phyloP scores from a whole-genome alignment of 1,139 yeast genomes.

The Lodderomyces orthopsilosis region DNA sequence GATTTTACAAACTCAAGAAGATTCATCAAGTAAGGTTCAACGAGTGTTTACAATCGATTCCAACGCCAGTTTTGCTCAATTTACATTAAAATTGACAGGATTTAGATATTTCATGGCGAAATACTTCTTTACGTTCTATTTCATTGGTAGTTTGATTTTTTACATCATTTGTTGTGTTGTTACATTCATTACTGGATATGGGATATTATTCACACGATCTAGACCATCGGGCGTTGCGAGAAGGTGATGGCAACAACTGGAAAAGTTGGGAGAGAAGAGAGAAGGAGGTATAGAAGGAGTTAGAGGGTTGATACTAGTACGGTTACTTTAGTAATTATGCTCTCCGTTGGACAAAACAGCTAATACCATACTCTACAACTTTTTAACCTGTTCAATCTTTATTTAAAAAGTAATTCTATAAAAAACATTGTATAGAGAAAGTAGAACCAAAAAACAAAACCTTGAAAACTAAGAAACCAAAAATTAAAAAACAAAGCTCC shows the following conservation, averaged over 20 bases:
- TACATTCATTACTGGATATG: conserved; percentile 26
- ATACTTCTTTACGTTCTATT: conserved; percentile 45
- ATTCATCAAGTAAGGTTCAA: background rate
- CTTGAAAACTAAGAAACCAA: background rate
- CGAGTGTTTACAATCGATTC: conserved; percentile 12
- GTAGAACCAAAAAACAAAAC: background rate
- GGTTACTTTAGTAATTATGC: no score
- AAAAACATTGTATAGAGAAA: background rate
- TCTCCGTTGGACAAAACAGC: no score
- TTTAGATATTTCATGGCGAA: conserved; percentile 54
- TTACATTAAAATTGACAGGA: conserved; percentile 49
- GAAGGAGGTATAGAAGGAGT: background rate
- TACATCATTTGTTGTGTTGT: conserved; percentile 42
- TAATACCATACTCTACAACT: background rate
- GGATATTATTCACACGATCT: conserved; percentile 4
- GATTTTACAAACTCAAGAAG: background rate
- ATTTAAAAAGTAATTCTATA: background rate
- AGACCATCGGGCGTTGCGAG: background rate
- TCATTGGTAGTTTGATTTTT: conserved; percentile 48
- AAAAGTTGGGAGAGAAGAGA: background rate
- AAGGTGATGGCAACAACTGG: background rate
- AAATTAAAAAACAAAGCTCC: no score
- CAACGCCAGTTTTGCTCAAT: conserved; percentile 15
- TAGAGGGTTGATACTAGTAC: background rate
- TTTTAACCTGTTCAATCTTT: background rate